phyloP scores from a whole-genome alignment of 495 filamentous ascomycete species.

The Aeminium ludgeri region DNA sequence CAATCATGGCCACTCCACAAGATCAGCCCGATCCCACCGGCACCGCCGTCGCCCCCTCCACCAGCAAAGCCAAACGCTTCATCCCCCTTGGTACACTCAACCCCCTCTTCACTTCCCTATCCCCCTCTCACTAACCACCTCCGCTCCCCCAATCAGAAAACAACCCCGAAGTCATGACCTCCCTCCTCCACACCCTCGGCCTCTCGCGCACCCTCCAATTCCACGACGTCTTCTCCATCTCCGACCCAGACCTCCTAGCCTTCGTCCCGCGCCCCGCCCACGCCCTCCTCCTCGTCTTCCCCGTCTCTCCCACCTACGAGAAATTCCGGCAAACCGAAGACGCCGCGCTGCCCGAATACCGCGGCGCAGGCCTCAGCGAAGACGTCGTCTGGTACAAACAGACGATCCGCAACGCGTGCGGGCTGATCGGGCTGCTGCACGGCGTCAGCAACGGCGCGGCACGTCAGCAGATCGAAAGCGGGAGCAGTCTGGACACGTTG shows the following conservation, averaged over 20 bases:
- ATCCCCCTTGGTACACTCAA: conserved; percentile 6
- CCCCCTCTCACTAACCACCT: neutral
- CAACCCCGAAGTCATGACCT: conserved; percentile 42
- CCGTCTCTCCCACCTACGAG: conserved; percentile 31
- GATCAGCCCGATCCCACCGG: neutral
- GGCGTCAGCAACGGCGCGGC: conserved; percentile 36
- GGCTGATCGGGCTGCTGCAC: conserved; percentile 46
- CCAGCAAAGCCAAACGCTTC: conserved; percentile 3
- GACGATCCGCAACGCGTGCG: conserved; percentile 50
- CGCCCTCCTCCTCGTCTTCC: conserved; percentile 40
- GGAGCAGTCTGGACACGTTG: conserved; percentile 14
- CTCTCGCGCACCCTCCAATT: conserved; percentile 35
- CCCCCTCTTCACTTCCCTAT: neutral
- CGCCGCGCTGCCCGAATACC: conserved; percentile 27
- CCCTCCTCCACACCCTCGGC: conserved; percentile 37
- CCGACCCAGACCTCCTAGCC: conserved; percentile 37
- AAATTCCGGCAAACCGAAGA: conserved; percentile 30
- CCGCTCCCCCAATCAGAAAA: conserved; percentile 34
- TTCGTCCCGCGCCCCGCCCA: conserved; percentile 38
- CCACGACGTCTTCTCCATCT: conserved; percentile 40
- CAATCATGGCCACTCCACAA: neutral
- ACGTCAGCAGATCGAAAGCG: conserved; percentile 23
- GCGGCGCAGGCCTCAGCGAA: conserved; percentile 33
- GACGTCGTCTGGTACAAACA: conserved; percentile 48
- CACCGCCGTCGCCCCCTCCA: neutral